phyloP scores from a whole-genome alignment of 345 rosid genomes.

The Dimocarpus longan region DNA sequence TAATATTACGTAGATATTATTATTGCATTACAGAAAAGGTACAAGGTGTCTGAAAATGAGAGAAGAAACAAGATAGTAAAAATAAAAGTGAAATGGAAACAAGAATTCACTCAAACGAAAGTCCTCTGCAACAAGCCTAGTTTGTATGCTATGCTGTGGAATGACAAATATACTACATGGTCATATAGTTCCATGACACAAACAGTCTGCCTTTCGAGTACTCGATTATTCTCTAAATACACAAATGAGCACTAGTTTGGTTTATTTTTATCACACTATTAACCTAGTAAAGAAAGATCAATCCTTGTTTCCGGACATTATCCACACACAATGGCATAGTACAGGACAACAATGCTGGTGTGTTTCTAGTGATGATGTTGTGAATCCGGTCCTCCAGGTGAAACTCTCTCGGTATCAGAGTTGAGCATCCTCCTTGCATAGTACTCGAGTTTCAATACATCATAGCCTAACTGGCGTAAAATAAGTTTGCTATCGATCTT shows the following conservation, averaged over 20 bases:
- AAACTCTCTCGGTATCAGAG: constrained; percentile 16
- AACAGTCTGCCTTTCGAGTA: background rate
- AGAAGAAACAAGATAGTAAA: background rate
- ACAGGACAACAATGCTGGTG: constrained; percentile 1
- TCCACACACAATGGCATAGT: background rate
- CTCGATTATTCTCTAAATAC: background rate
- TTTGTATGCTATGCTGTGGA: background rate
- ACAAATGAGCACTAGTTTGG: background rate
- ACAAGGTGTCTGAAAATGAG: background rate
- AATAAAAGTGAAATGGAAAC: background rate
- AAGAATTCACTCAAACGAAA: background rate
- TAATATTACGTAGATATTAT: background rate
- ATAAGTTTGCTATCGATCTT: constrained; percentile 2
- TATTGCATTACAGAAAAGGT: background rate
- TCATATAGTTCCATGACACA: background rate
- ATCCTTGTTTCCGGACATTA: background rate
- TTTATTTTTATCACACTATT: background rate
- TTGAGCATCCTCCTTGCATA: constrained; percentile 31
- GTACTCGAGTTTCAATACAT: background rate
- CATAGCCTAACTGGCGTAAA: constrained; percentile 29
- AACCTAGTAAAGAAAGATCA: background rate
- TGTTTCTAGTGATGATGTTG: constrained; percentile 40
- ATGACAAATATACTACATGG: background rate
- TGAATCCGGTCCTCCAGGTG: constrained; percentile 56
- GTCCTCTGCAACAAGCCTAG: background rate